These are phyloP conservation scores for Fraxinus platypoda DNA, from an alignment of 305 asterid genomes.

Conservation along the genomic window DNA sequence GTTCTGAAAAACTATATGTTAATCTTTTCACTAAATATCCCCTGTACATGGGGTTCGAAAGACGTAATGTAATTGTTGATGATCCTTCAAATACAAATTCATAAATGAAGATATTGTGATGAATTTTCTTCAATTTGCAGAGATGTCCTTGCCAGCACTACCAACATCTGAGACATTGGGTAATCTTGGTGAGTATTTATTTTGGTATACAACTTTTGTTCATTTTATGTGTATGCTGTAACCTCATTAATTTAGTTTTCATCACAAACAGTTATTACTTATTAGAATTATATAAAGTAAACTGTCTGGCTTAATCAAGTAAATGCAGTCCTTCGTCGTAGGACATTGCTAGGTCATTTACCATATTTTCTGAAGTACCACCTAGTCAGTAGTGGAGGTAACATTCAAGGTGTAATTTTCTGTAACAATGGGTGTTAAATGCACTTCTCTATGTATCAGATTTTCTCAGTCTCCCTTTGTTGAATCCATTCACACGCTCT, in stretches of 20 bases:
- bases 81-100: not conserved
- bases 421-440: not conserved
- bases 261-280: not conserved
- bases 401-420: not conserved
- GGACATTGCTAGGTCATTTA: not conserved
- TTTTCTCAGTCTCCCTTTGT: not conserved
- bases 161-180: slow-evolving; percentile 68
- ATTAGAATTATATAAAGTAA: not conserved
- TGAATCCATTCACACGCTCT: not conserved
- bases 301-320: not conserved
- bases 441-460: not conserved
- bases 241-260: not conserved
- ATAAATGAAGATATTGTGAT: slow-evolving; percentile 13
- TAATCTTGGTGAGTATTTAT: slow-evolving; percentile 50
- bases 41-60: not conserved
- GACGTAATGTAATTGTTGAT: not conserved
- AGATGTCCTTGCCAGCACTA: slow-evolving; percentile 95
- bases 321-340: not conserved
- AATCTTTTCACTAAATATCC: not conserved
- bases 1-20: not conserved
- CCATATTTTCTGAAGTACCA: slow-evolving; percentile 5
- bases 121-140: slow-evolving; percentile 44
- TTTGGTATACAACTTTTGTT: not conserved
- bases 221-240: not conserved
- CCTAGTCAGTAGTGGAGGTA: not conserved